A percentile compares a stretch with the other conserved stretches of the same genome.
Conservation (phyloP, 2,329 filamentous ascomycete genomes). For the Chaetomium sp. region DNA sequence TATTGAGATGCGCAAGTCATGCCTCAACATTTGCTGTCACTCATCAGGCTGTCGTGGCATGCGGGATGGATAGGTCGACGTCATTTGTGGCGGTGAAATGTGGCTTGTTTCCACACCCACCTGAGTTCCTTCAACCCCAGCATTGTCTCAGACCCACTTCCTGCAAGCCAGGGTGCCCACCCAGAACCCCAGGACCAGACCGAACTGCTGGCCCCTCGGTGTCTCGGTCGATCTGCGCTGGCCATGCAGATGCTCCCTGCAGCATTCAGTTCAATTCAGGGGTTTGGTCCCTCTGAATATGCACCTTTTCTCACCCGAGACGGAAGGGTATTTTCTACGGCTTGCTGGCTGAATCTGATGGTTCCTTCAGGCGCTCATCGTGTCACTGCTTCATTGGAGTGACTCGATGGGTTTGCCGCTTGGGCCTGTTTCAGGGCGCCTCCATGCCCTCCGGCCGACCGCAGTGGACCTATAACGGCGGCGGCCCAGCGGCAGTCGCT, state of each 20-base stretch:
- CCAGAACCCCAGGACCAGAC: too few relatives aligned
- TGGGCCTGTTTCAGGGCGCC: conserved; percentile 36
- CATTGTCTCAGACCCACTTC: conserved; percentile 13
- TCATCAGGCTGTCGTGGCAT: not conserved
- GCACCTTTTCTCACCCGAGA: not conserved
- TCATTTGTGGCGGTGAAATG: conserved; percentile 47
- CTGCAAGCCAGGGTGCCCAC: conserved; percentile 22
- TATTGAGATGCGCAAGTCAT: not conserved
- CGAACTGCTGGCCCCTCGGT: not conserved
- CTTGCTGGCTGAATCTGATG: not conserved
- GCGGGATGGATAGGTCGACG: conserved; percentile 38
- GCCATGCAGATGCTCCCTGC: conserved; percentile 1
- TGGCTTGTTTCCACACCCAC: conserved; percentile 34
- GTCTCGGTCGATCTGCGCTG: conserved; percentile 7
- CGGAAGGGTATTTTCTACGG: not conserved
- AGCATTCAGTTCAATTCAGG: not conserved
- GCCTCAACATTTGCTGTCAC: too few relatives aligned
- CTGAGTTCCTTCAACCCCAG: conserved; percentile 12
- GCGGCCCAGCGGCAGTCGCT: conserved; percentile 22
- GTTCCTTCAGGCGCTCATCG: not conserved
- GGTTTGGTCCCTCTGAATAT: not conserved
- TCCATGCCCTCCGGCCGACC: conserved; percentile 23
- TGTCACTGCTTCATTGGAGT: conserved; percentile 29
- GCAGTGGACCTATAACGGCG: conserved; percentile 28
- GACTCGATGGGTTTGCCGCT: conserved; percentile 27